Conservation (phyloP, 306 rosid genomes). For the Quercus rubra region DNA sequence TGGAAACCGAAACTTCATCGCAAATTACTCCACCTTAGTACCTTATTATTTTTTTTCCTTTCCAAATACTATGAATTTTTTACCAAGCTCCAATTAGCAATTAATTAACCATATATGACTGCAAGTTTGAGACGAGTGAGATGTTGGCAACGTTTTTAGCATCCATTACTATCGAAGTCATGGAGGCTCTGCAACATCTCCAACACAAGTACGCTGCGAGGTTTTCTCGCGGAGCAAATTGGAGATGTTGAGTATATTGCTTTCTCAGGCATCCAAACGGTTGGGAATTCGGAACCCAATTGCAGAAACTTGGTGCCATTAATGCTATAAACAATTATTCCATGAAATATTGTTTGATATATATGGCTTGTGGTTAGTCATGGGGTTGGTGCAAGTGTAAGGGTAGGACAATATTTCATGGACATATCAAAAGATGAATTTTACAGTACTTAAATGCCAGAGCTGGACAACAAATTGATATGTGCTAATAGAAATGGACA, state of each 20-base stretch:
- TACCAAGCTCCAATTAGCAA: not conserved
- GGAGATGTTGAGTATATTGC: constrained; percentile 54
- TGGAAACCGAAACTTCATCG: constrained; percentile 68
- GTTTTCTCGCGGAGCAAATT: constrained; percentile 31
- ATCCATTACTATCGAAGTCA: constrained; percentile 56
- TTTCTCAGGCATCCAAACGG: constrained; percentile 56
- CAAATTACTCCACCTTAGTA: constrained; percentile 31
- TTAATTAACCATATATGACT: not conserved
- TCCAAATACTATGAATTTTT: not conserved
- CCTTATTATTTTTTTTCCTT: not conserved
- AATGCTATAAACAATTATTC: not conserved
- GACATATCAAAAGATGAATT: too few species aligned
- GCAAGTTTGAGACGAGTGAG: constrained; percentile 78
- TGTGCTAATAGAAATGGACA: too few species aligned
- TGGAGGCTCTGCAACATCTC: constrained; percentile 46
- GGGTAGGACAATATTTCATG: too few species aligned
- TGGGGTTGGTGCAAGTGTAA: too few species aligned
- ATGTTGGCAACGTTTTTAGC: constrained; percentile 58
- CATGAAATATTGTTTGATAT: too few species aligned
- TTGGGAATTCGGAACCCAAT: not conserved
- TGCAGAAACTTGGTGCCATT: constrained; percentile 41
- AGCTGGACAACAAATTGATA: too few species aligned
- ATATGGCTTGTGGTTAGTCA: too few species aligned
- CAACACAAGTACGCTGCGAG: constrained; percentile 1
- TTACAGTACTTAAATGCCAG: too few species aligned